Percentiles rank a stretch among this genome's conserved stretches.
Conservation (phyloP, 108 stramenopile species). For the Aurantiochytrium sp. region DNA sequence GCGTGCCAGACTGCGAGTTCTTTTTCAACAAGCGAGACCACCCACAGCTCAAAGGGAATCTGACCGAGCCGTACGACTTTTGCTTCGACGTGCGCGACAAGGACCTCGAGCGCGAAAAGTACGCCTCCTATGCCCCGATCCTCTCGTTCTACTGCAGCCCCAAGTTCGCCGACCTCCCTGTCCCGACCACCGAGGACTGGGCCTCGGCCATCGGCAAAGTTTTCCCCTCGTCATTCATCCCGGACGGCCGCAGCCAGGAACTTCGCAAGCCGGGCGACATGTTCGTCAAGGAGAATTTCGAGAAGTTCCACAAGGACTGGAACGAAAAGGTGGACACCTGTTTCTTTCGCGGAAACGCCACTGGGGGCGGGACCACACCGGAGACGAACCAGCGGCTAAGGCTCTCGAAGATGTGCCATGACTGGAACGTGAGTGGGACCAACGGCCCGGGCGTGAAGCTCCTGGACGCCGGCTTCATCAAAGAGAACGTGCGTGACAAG, state of each 20-base stretch:
- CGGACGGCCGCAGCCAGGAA: constrained; percentile 67
- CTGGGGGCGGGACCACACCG: constrained; percentile 89
- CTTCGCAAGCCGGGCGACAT: constrained; percentile 83
- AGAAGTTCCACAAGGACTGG: constrained; percentile 90
- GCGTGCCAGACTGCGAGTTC: constrained; percentile 96
- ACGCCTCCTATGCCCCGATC: constrained; percentile 87
- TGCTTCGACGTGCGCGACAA: constrained; percentile 93
- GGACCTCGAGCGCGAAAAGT: constrained; percentile 84
- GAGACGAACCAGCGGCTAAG: constrained; percentile 95
- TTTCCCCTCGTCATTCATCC: constrained; percentile 49
- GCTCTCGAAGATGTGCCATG: constrained; percentile 64
- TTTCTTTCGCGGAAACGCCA: constrained; percentile 97
- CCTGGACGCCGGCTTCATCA: constrained; percentile 91
- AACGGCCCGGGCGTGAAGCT: constrained; percentile 79
- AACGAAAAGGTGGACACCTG: constrained; percentile 82
- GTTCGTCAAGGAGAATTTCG: constrained; percentile 93
- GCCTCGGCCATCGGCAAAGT: constrained; percentile 90
- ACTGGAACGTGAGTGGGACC: constrained; percentile 79
- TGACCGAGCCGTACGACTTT: constrained; percentile 98
- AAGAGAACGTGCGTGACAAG: constrained; percentile 95
- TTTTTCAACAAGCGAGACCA: constrained; percentile 99
- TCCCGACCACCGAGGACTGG: constrained; percentile 99
- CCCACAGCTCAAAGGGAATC: constrained; percentile 94
- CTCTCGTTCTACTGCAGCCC: constrained; percentile 87
- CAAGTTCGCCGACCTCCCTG: constrained; percentile 93